phyloP scores from a whole-genome alignment of 1,284 basidiomycete genomes.

The Hemileia vastatrix region DNA sequence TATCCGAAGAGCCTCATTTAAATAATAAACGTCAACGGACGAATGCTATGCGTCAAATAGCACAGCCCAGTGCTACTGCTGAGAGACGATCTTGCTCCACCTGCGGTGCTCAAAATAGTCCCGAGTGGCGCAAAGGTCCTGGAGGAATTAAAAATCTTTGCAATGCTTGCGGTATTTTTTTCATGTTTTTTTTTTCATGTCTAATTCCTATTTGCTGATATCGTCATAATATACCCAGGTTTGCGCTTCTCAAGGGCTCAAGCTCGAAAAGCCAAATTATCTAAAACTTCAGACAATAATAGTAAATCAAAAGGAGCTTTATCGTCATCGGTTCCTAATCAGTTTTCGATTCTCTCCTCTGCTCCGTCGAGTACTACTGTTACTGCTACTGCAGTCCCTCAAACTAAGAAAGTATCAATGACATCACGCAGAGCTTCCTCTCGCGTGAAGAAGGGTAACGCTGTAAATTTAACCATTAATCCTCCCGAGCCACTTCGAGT shows the following conservation, averaged over 20 bases:
- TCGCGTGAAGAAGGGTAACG: no score
- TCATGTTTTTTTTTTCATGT: not conserved
- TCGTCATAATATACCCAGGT: not conserved
- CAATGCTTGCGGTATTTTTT: slow-evolving; percentile 17
- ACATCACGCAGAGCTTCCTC: no score
- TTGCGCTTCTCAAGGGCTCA: slow-evolving; percentile 16
- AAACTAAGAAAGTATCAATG: no score
- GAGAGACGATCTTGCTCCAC: slow-evolving; percentile 1
- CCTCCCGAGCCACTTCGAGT: no score
- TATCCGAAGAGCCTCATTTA: not conserved
- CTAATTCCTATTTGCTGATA: not conserved
- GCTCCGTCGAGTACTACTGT: no score
- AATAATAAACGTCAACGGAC: not conserved
- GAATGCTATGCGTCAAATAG: not conserved
- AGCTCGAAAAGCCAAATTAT: slow-evolving; percentile 6
- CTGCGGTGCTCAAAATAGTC: slow-evolving; percentile 14
- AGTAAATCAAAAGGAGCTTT: not conserved
- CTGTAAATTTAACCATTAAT: no score
- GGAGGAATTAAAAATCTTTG: slow-evolving; percentile 9
- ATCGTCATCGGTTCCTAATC: no score
- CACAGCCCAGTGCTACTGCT: not conserved
- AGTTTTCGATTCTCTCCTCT: no score
- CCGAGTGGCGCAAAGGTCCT: slow-evolving; percentile 20
- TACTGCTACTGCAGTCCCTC: no score
- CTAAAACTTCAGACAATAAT: not conserved